Evolutionary conservation across 2,329 filamentous ascomycete genomes (phyloP).

Genomic region (Ascochyta rabiei): DNA sequence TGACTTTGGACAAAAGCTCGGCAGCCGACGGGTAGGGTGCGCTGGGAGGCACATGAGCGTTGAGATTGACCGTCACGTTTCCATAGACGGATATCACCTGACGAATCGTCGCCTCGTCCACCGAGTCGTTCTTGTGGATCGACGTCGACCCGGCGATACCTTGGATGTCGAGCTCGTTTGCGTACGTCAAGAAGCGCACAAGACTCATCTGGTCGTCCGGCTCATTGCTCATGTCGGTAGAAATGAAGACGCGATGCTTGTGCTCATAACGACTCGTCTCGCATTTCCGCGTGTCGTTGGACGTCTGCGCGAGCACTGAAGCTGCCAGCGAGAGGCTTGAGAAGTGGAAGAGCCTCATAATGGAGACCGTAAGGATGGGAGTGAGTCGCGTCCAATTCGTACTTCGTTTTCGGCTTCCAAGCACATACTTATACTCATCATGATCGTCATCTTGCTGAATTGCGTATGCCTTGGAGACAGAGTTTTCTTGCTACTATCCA

Average conservation of each 20-base stretch:
- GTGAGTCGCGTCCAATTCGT: not conserved
- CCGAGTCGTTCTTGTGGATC: conserved; percentile 21
- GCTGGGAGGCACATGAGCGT: conserved; percentile 42
- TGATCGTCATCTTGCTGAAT: not conserved
- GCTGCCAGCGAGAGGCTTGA: not conserved
- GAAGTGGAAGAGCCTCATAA: not conserved
- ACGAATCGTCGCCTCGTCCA: conserved; percentile 23
- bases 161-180: conserved; percentile 26
- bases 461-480: not conserved
- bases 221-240: conserved; percentile 29
- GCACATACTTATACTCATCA: not conserved
- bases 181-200: conserved; percentile 24
- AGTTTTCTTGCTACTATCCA: not conserved
- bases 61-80: conserved; percentile 51
- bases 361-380: not conserved
- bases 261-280: not conserved
- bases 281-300: not conserved
- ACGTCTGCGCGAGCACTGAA: not conserved
- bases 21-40: conserved; percentile 30
- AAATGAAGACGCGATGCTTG: conserved; percentile 19
- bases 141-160: conserved; percentile 25
- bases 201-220: conserved; percentile 27
- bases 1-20: conserved; percentile 13
- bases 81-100: conserved; percentile 36
- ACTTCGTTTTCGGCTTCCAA: not conserved